Evolutionary conservation across 495 filamentous ascomycete species (phyloP).

Genomic region (Aspergillus asperescens): DNA sequence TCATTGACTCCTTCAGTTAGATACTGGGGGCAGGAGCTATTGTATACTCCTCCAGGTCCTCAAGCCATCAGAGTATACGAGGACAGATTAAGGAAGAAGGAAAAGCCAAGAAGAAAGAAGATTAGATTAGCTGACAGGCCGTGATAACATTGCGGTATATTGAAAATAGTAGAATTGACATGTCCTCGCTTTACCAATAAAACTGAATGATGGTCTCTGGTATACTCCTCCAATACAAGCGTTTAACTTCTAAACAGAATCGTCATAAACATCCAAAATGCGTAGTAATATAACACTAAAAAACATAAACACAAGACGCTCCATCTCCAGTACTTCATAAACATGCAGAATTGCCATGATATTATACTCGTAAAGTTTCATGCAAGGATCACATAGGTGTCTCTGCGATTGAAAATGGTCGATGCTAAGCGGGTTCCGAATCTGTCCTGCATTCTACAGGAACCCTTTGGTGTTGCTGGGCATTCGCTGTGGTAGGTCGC

Average conservation of each 20-base stretch:
- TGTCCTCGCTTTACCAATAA: too few relatives aligned
- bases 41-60: too few relatives aligned
- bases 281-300: conserved; percentile 17
- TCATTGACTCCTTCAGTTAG: too few relatives aligned
- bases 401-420: conserved; percentile 9
- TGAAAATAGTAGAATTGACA: too few relatives aligned
- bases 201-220: not conserved
- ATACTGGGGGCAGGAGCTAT: too few relatives aligned
- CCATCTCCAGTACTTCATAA: conserved; percentile 10
- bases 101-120: too few relatives aligned
- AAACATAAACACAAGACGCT: conserved; percentile 9
- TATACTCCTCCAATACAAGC: conserved; percentile 9
- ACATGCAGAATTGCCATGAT: conserved; percentile 15
- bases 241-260: conserved; percentile 1
- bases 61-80: too few relatives aligned
- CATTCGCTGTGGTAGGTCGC: conserved; percentile 40
- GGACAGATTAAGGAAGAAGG: too few relatives aligned
- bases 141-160: too few relatives aligned
- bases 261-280: conserved; percentile 10
- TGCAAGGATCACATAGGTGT: conserved; percentile 16
- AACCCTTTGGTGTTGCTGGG: conserved; percentile 49
- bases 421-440: conserved; percentile 22
- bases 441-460: conserved; percentile 32
- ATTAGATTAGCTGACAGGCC: too few relatives aligned
- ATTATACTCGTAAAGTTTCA: conserved; percentile 21